These are phyloP conservation scores for Linnemannia exigua DNA, from an alignment of 192 early-diverging fungal species.

Conservation along the genomic window DNA sequence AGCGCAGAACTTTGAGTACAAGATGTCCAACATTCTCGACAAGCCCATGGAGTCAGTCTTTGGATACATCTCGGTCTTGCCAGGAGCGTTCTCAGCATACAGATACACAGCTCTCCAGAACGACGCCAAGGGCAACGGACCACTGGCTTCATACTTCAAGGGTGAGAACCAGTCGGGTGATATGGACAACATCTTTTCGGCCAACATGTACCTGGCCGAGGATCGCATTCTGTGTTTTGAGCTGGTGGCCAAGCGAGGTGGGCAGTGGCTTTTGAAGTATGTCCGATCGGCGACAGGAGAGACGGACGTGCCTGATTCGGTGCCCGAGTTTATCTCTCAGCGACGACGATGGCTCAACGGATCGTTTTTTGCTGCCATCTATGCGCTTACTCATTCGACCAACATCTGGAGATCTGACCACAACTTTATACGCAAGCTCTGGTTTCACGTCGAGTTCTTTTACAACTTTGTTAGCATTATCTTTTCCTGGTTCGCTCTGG, in stretches of 20 bases:
- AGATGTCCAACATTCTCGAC: conserved; percentile 80
- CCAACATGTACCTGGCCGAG: conserved; percentile 77
- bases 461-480: conserved; percentile 77
- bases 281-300: conserved; percentile 76
- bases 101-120: conserved; percentile 80
- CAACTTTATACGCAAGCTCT: conserved; percentile 69
- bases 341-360: conserved; percentile 88
- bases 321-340: conserved; percentile 84
- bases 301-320: conserved; percentile 81
- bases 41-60: conserved; percentile 90
- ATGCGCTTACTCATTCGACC: conserved; percentile 73
- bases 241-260: conserved; percentile 77
- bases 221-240: conserved; percentile 90
- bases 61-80: conserved; percentile 96
- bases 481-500: conserved; percentile 75
- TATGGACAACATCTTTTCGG: conserved; percentile 70
- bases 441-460: conserved; percentile 74
- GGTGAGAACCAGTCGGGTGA: conserved; percentile 76
- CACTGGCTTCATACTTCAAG: conserved; percentile 81
- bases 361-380: conserved; percentile 86
- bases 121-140: conserved; percentile 65
- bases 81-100: conserved; percentile 89
- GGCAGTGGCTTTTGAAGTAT: conserved; percentile 79
- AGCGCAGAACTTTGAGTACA: conserved; percentile 89
- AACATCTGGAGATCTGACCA: conserved; percentile 81